Evolutionary conservation across 2,329 filamentous ascomycete genomes (phyloP).

Genomic region (Paraphaeosphaeria minitans): DNA sequence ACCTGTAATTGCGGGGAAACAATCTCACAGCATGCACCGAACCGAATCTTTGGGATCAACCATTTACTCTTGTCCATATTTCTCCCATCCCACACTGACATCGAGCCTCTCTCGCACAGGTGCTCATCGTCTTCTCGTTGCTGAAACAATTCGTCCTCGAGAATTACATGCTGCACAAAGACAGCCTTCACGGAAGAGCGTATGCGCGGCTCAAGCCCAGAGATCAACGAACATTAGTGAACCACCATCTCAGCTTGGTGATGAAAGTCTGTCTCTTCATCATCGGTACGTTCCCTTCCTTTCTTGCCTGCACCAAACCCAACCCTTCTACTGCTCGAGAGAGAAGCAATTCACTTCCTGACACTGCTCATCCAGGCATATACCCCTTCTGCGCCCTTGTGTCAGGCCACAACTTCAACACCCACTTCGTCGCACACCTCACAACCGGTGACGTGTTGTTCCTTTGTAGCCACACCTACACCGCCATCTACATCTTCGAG

Average conservation of each 20-base stretch:
- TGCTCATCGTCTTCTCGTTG: constrained; percentile 1
- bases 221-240: constrained; percentile 9
- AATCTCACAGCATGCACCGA: background rate
- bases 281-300: constrained; percentile 3
- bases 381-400: constrained; percentile 4
- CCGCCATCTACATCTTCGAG: constrained; percentile 7
- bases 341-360: background rate
- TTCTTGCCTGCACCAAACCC: background rate
- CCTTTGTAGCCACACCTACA: constrained; percentile 5
- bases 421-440: background rate
- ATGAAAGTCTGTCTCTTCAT: constrained; percentile 1
- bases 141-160: constrained; percentile 8
- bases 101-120: background rate
- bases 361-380: background rate
- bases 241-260: constrained; percentile 7
- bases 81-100: background rate
- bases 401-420: background rate
- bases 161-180: background rate
- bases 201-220: background rate
- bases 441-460: constrained; percentile 7
- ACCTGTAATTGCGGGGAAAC: background rate
- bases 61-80: background rate
- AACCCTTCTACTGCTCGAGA: background rate
- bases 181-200: constrained; percentile 1
- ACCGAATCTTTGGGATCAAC: background rate